Base-by-base conservation (phyloP, 768 basidiomycete genomes). In the Mycena floridula region DNA sequence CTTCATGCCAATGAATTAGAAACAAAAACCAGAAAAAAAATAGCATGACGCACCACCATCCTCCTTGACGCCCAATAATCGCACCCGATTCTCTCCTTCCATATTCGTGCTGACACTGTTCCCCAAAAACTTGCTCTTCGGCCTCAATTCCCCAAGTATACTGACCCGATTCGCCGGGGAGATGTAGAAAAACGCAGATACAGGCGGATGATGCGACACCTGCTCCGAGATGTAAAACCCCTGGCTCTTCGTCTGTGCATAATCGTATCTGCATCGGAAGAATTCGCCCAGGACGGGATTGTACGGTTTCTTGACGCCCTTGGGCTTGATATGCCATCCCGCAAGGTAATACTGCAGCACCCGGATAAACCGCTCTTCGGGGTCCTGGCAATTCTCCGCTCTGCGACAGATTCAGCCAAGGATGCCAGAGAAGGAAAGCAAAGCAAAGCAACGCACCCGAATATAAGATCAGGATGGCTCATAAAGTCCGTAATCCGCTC, bases 321-420 rank as follows among this genome's bases (percentile, higher is more conserved):
- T 94, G 53, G 96, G 94, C 66, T 97, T 97, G 69, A 97, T 94
- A 66, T 98, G 96, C 96, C 96, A 99, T 20, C 96, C 96, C n/a
- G 89, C 85, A 38, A 99, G 82, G 61, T 97, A 99, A 62, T 94
- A 96, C 50, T 88, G 85, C 25, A 97, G 73, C 2, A 98, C 91
- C 40, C 82, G 77, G 50, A 95, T 75, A 62, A 97, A 97, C 36
- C 96, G 73, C 59, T 95, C 93, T 61, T 95, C 86, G 25, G 90
- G 79, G 56, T 91, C 82, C 30, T 76, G 71, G 58, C 79, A 82
- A n/a, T 79, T 61, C 52, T 89, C 90, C 37, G 89, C 87, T 30
- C 94, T 35, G 7, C 13, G 9, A 30, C 18, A 4, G 18, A 35
- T 35, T n/a, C n/a, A n/a, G n/a, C n/a, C n/a, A n/a, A n/a, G 18